Base-by-base conservation (phyloP, 306 rosid species). In the Elaeagnus macrophylla region DNA sequence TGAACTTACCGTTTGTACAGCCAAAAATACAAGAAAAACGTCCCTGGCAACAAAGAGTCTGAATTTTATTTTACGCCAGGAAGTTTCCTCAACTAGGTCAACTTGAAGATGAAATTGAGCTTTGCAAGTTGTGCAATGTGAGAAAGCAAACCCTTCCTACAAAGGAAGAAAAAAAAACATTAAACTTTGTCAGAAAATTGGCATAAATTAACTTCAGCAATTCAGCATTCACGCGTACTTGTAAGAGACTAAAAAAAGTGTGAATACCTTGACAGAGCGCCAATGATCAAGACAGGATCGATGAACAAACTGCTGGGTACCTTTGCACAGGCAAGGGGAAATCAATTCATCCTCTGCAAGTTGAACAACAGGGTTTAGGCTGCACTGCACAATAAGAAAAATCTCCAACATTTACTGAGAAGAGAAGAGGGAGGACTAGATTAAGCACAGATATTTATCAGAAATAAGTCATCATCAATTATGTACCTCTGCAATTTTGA, bases 281-380 rank as follows among this genome's bases (percentile, higher is more conserved):
- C 99, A 93, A 74, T 93, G 96, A 72, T 93, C 99, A 68, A 93
- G 99, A 66, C 99, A 93, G 15, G 86, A 79, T 41, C 94, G 94
- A 66, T 93, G 99, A 62, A 93, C 99, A 81, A 93, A 93, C 73
- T 93, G 99, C 73, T 93, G 99, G 41, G 99, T 93, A 64, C 99
- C 99, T 78, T 93, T 93, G 86, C 99, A 93, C 94, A 82, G 79
- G 86, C 99, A 93, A 9, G 99, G 99, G n/a, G 99, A 93, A 67
- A 93, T 93, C 83, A 93, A 67, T 47, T 78, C 96, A 67, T 93
- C 96, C 57, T 74, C 99, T 93, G 61, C 37, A 62, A 14, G 71
- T 57, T 55, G 49, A 64, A 76, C 56, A 62, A 17, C 0, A 17
- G 12, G 60, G 25, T 43, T 51, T 62, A 64, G 70, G 47, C 65